A percentile compares a stretch with the other conserved stretches of the same genome.
These are phyloP conservation scores for Fusarium irregulare DNA, from an alignment of 2,329 filamentous ascomycete species.

Conservation along the genomic window DNA sequence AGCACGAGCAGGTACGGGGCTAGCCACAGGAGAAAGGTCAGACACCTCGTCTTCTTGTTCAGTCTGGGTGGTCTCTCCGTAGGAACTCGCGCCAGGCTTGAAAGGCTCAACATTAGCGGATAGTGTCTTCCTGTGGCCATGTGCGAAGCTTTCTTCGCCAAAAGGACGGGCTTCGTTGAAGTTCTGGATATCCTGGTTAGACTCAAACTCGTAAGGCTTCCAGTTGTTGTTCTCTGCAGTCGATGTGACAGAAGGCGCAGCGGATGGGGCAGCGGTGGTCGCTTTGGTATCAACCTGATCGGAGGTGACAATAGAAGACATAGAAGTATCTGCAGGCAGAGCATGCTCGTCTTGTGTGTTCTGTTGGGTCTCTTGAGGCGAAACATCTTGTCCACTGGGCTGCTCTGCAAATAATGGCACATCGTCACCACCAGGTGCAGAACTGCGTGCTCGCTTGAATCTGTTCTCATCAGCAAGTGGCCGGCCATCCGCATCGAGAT, in stretches of 20 bases:
- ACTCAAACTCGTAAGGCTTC: slow-evolving; percentile 71
- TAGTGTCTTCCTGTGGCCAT: slow-evolving; percentile 61
- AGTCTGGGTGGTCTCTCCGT: slow-evolving; percentile 40
- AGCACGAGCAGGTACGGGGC: slow-evolving; percentile 37
- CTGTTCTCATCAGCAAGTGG: slow-evolving; percentile 73
- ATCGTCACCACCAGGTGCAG: slow-evolving; percentile 74
- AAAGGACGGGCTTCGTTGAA: slow-evolving; percentile 66
- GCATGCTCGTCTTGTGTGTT: slow-evolving; percentile 52
- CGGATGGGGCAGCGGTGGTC: slow-evolving; percentile 64
- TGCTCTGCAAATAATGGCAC: slow-evolving; percentile 79
- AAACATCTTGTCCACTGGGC: slow-evolving; percentile 42
- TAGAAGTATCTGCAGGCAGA: slow-evolving; percentile 60
- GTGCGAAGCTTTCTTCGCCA: slow-evolving; percentile 57
- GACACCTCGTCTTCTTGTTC: slow-evolving; percentile 37
- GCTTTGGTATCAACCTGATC: slow-evolving; percentile 66
- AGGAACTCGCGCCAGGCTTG: slow-evolving; percentile 57
- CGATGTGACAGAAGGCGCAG: slow-evolving; percentile 65
- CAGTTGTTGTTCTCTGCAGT: slow-evolving; percentile 59
- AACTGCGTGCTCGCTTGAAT: slow-evolving; percentile 78
- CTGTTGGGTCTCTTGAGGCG: slow-evolving; percentile 25
- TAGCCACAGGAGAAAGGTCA: slow-evolving; percentile 38
- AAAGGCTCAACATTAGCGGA: slow-evolving; percentile 80
- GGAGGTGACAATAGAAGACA: slow-evolving; percentile 65
- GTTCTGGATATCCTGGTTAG: slow-evolving; percentile 58
- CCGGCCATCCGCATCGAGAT: slow-evolving; percentile 61